Base-by-base conservation (phyloP, 331 rosid genomes). In the Ulmus americana region DNA sequence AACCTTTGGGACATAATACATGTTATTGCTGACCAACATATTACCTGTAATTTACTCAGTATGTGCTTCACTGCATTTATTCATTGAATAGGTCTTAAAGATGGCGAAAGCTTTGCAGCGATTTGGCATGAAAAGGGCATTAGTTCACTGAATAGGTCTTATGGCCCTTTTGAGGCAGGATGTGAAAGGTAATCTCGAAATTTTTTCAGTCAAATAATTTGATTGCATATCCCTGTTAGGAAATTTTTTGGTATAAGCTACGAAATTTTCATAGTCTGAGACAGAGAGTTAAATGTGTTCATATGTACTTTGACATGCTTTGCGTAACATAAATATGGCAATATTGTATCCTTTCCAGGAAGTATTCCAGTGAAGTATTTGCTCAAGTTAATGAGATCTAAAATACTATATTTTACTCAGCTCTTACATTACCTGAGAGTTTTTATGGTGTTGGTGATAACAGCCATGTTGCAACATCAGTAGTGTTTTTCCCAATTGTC, bases 161-260 rank as follows among this genome's bases (percentile, higher is more conserved):
- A 77, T 94, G 97, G 88, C 98, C n/a, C 85, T 94, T 61, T 74
- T 94, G 84, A 85, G 95, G 78, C 97, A 94, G 81, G 95, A 89
- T 76, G 95, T 87, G 64, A 94, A 87, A 87, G 97, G 99, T 90
- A 84, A 63, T 53, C 56, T 16, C 2, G 22, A 53, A 14, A 28
- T 43, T 54, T 14, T 71, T 69, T 63, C 35, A 44, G 16, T 43
- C 39, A 16, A 51, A 52, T 43, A 20, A 12, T 44, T 8, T 12
- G 12, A 39, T 50, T 39, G 12, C 14, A 15, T 14, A 20, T 72
- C 42, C 14, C 14, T 18, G 10, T 50, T n/a, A 38, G 12, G n/a
- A 20, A 11, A 28, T 10, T 28, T 28, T 28, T 45, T 67, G 46
- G 16, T 60, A n/a, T n/a, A 28, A 45, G 56, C 50, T 20, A 56